phyloP scores from a whole-genome alignment of 208 protist genomes.

The Strigomonas galati region DNA sequence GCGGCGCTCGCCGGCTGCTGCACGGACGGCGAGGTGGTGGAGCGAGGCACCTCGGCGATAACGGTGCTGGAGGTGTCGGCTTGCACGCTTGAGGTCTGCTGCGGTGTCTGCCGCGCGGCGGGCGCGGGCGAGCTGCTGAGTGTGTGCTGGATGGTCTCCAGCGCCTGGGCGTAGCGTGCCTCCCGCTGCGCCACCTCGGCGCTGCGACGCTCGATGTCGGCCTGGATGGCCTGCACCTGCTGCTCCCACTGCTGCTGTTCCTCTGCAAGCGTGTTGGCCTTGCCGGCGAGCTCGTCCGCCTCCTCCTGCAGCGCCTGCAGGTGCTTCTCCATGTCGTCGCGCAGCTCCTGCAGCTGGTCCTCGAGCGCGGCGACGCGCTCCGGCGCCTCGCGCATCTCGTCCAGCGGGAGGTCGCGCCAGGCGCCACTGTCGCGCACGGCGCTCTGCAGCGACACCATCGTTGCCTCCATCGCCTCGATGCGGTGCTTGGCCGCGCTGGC shows the following conservation, averaged over 20 bases:
- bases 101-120: neutral
- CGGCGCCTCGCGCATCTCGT: neutral
- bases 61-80: slow-evolving; percentile 8
- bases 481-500: neutral
- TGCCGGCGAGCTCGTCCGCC: neutral
- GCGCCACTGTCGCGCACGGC: neutral
- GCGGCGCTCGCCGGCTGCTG: neutral
- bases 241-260: neutral
- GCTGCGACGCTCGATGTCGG: neutral
- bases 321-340: slow-evolving; percentile 17
- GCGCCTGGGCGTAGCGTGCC: neutral
- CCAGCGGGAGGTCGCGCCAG: neutral
- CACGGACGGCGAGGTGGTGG: neutral
- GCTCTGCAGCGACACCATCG: neutral
- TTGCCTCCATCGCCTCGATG: slow-evolving; percentile 4
- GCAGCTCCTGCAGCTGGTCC: slow-evolving; percentile 12
- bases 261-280: neutral
- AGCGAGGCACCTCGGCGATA: neutral
- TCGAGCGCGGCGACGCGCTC: slow-evolving; percentile 18
- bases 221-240: neutral
- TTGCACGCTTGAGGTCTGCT: neutral
- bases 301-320: slow-evolving; percentile 19
- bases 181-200: neutral
- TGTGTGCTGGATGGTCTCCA: neutral
- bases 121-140: neutral